Evolutionary conservation across 805 yeast species (phyloP), one percentile per base, ranked within the genome.

Genomic region (Wickerhamomyces pijperi): DNA sequence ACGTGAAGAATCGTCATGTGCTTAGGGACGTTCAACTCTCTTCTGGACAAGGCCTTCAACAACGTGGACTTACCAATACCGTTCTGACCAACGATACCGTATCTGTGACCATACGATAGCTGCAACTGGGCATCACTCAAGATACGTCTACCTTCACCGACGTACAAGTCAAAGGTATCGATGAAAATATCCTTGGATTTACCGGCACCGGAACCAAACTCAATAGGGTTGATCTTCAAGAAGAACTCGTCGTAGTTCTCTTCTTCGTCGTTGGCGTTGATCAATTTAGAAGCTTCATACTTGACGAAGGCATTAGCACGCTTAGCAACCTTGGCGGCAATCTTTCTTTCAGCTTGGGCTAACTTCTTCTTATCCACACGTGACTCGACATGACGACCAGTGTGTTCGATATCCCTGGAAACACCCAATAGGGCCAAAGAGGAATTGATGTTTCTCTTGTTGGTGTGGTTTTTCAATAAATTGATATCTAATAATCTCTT

Each of bases 51-150:
- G 0, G 99, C 99, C 49, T 85, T 73, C 56, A 92, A 67, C 39
- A 92, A 65, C 0, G 98, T 92, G 34, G 97, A 88, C 61, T 92
- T 92, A 79, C 99, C 99, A 50, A 92, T 88, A 90, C 99, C 99
- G 67, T 92, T 92, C 58, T 88, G 94, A 61, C 99, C 99, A 34
- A 92, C 96, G 39, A 92, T 65, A 76, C 98, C 99, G 52, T 92
- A 92, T 58, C 97, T 76, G 60, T 83, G 86, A 40, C 98, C 98
- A 58, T 80, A 80, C 21, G 95, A 79, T 46, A 92, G 71, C 1
- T 95, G 78, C 47, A 92, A 73, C 19, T 87, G 72, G 20, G 97
- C 81, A 58, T 88, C 94, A 34, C 90, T 77, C 46, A 92, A 70
- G 39, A 92, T 90, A 63, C 98, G 76, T 61, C 83, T 81, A 45